Percentiles rank a stretch among this genome's conserved stretches.
These are phyloP conservation scores for Houttuynia cordata DNA, from an alignment of 164 flowering plant species.

Conservation along the genomic window DNA sequence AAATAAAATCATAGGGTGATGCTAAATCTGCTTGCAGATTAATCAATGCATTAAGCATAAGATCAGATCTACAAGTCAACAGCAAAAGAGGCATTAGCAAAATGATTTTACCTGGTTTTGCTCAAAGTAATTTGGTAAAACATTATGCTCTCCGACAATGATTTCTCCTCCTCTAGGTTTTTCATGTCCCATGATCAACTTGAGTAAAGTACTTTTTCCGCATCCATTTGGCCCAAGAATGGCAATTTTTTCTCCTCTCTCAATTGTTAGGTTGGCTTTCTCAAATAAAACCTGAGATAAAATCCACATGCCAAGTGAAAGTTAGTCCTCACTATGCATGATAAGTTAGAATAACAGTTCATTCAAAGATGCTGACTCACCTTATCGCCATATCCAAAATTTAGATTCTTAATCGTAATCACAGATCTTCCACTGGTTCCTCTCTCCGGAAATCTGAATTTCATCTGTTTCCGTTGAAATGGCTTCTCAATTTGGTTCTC, in stretches of 20 bases:
- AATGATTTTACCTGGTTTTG: conserved; percentile 72
- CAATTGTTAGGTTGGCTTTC: conserved; percentile 63
- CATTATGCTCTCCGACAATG: conserved; percentile 85
- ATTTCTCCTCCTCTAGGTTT: conserved; percentile 74
- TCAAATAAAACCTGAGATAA: conserved; percentile 61
- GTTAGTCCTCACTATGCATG: not conserved
- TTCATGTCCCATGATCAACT: conserved; percentile 76
- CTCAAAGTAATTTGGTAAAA: conserved; percentile 94
- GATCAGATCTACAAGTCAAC: too few species aligned
- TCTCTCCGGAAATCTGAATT: conserved; percentile 90
- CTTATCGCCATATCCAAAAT: conserved; percentile 60
- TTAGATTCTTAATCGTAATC: conserved; percentile 46
- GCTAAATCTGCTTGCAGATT: too few species aligned
- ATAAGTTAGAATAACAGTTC: not conserved
- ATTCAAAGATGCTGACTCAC: conserved; percentile 21
- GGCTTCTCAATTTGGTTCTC: conserved; percentile 91
- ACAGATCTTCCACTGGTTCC: conserved; percentile 84
- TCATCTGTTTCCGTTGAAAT: conserved; percentile 84
- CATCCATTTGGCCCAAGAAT: conserved; percentile 97
- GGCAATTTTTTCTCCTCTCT: conserved; percentile 90
- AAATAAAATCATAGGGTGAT: too few species aligned
- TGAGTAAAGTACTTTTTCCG: conserved; percentile 94
- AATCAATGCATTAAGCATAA: too few species aligned
- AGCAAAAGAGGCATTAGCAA: too few species aligned
- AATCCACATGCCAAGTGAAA: not conserved